These are phyloP conservation scores for Coniferiporia sulphurascens DNA, from an alignment of 1,284 basidiomycete genomes.

Conservation along the genomic window DNA sequence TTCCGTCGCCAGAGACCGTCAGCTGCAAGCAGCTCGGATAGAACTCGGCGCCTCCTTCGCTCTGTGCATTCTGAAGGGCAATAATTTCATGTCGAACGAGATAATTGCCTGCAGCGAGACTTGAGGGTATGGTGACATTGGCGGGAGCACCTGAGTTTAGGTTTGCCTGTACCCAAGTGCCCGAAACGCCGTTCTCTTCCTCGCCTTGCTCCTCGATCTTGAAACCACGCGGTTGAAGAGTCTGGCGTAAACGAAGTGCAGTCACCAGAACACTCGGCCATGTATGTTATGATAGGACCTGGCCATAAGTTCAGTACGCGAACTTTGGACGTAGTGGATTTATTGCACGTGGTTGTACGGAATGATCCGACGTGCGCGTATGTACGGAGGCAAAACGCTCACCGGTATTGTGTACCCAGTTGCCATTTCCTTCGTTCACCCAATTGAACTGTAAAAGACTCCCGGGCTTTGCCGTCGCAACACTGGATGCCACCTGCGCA, in stretches of 20 bases:
- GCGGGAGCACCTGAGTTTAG: conserved; percentile 26
- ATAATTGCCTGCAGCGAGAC: conserved; percentile 57
- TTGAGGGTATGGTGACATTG: conserved; percentile 48
- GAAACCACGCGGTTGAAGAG: conserved; percentile 59
- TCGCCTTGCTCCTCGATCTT: conserved; percentile 51
- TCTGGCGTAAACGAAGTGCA: conserved; percentile 15
- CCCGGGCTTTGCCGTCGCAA: conserved; percentile 12
- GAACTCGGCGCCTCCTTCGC: conserved; percentile 60
- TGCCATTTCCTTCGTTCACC: conserved; percentile 2
- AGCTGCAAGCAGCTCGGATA: conserved; percentile 67
- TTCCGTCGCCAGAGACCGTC: conserved; percentile 46
- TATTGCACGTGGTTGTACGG: neutral
- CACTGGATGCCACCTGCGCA: conserved; percentile 2
- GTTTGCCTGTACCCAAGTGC: conserved; percentile 38
- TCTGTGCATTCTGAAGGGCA: conserved; percentile 54
- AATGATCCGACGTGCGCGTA: neutral
- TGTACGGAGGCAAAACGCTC: neutral
- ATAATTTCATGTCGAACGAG: conserved; percentile 71
- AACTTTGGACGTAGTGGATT: too few species aligned
- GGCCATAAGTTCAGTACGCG: conserved; percentile 14
- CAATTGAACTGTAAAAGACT: conserved; percentile 9
- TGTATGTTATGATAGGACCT: conserved; percentile 69
- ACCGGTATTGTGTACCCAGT: conserved; percentile 17
- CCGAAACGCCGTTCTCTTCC: conserved; percentile 17
- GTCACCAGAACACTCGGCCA: conserved; percentile 53